Evolutionary conservation across 345 rosid species (phyloP), one percentile per base, ranked within the genome.

Genomic region (Syzygium oleosum): DNA sequence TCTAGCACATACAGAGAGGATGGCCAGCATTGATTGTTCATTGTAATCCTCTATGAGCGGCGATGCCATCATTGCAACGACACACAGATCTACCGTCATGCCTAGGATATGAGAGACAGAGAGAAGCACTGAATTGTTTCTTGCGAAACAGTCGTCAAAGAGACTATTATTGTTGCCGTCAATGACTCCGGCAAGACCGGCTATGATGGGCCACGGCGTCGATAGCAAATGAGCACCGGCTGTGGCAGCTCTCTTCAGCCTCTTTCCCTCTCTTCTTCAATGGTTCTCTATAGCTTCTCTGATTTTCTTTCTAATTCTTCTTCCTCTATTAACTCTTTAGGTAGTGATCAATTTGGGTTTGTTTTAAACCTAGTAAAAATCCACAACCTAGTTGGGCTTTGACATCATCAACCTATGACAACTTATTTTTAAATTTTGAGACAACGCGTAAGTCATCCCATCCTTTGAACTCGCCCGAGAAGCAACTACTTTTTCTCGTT

Each of bases 161-260:
- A n/a, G 29, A 59, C 65, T 59, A 14, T 12, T 25, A n/a, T 10
- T 58, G 65, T 27, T 5, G 16, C 31, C 31, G 0, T 7, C 2
- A 0, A 59, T 1, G 65, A 27, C 31, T 1, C 3, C 16, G 31
- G 15, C 0, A 1, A 58, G 15, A 5, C 65, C 7, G 15, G 65
- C 31, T 3, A 3, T 31, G 78, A 65, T 31, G 43, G 78, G 23
- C 6, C 12, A 65, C 78, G 16, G 8, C 1, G 0, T 16, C 43
- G 3, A 65, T 9, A 34, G 79, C 46, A 68, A 68, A 68, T 0
- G 12, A 12, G 79, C 79, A 31, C 41, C 79, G 0, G 23, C 78
- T 1, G 78, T 22, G 23, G 43, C 78, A 31, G 78, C 43, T 65
- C 78, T 65, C 78, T 31, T 16, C 23, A 8, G 19, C 23, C 43